phyloP scores from a whole-genome alignment of 331 rosid species.

The Dryas integrifolia region DNA sequence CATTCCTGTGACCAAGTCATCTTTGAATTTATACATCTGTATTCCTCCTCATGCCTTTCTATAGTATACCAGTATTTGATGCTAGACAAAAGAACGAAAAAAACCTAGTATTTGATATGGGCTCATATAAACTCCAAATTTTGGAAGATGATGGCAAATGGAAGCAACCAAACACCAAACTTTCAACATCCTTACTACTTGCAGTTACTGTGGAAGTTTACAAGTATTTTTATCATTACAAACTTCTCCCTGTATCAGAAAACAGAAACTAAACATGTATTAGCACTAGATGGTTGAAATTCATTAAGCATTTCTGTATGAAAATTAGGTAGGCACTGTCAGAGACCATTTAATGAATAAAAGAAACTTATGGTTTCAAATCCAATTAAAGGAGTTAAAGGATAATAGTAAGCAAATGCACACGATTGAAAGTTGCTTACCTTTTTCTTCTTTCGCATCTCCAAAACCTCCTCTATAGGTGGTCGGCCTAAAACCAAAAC shows the following conservation, averaged over 20 bases:
- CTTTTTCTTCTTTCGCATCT: conserved; percentile 59
- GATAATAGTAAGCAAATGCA: background rate
- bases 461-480: conserved; percentile 67
- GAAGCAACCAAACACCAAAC: background rate
- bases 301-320: background rate
- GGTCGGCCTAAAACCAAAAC: conserved; percentile 61
- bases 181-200: background rate
- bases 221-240: conserved; percentile 62
- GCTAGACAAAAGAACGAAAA: background rate
- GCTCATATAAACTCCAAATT: conserved; percentile 25
- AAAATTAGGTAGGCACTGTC: background rate
- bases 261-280: background rate
- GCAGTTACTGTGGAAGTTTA: conserved; percentile 32
- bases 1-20: background rate
- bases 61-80: background rate
- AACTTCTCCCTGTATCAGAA: conserved; percentile 50
- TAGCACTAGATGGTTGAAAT: conserved; percentile 6
- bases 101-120: background rate
- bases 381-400: background rate
- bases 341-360: background rate
- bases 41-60: background rate
- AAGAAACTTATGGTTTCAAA: background rate
- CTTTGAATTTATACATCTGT: background rate
- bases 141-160: background rate
- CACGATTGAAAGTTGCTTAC: conserved; percentile 28